A percentile compares a stretch with the other conserved stretches of the same genome.
Evolutionary conservation across 208 protist species (phyloP).

Genomic region (Angomonas desouzai): DNA sequence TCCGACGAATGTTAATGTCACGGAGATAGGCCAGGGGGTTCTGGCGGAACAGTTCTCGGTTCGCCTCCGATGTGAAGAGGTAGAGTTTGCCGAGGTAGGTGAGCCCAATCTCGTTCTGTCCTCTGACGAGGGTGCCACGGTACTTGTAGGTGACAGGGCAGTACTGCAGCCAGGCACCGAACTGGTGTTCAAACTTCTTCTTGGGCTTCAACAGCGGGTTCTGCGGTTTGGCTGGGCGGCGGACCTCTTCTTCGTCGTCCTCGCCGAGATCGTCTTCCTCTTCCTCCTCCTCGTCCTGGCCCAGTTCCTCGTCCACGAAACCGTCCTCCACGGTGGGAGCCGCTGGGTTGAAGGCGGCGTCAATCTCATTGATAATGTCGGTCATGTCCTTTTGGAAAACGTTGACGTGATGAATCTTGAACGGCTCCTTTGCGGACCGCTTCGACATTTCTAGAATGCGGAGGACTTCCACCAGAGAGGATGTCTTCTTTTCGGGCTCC

Average conservation of each 20-base stretch:
- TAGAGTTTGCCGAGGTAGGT: slow-evolving; percentile 63
- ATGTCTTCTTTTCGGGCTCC: not conserved
- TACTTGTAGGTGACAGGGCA: slow-evolving; percentile 82
- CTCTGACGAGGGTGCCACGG: slow-evolving; percentile 63
- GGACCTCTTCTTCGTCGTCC: slow-evolving; percentile 34
- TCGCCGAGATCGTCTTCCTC: slow-evolving; percentile 47
- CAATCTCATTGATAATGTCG: slow-evolving; percentile 43
- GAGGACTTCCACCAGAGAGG: slow-evolving; percentile 17
- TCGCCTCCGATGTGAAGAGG: slow-evolving; percentile 68
- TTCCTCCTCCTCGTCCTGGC: slow-evolving; percentile 46
- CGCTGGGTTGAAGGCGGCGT: slow-evolving; percentile 41
- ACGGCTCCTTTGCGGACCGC: slow-evolving; percentile 9
- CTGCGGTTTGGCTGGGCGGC: slow-evolving; percentile 4
- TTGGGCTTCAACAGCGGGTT: slow-evolving; percentile 46
- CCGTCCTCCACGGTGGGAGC: slow-evolving; percentile 47
- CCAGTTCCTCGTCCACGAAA: slow-evolving; percentile 47
- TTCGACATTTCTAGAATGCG: slow-evolving; percentile 13
- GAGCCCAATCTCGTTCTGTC: slow-evolving; percentile 52
- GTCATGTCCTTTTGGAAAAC: slow-evolving; percentile 35
- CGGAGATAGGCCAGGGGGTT: slow-evolving; percentile 67
- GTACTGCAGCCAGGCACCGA: slow-evolving; percentile 70
- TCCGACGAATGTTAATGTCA: slow-evolving; percentile 30
- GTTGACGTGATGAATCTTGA: slow-evolving; percentile 32
- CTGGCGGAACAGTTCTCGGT: slow-evolving; percentile 43
- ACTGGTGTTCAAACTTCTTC: slow-evolving; percentile 72